Conservation (phyloP, 495 filamentous ascomycete species). For the Symbiotaphrina buchneri region DNA sequence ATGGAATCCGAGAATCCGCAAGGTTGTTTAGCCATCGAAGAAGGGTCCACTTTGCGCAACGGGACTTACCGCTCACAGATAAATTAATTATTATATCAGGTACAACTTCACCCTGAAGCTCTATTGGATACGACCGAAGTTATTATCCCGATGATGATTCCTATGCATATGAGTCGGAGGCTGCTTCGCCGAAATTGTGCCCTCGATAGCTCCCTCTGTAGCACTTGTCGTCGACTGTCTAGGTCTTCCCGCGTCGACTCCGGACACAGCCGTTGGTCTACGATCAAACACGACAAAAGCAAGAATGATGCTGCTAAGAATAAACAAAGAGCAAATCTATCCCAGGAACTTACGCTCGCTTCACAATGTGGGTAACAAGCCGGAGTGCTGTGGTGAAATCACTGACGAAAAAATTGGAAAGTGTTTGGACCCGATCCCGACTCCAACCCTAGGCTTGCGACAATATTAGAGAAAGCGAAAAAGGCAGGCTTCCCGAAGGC, state of each 20-base stretch:
- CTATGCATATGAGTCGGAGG: conserved; percentile 3
- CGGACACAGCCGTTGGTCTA: conserved; percentile 84
- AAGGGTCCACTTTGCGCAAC: no score
- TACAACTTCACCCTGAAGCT: no score
- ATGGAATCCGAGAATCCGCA: no score
- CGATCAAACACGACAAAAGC: conserved; percentile 86
- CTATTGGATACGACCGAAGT: no score
- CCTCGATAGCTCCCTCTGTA: conserved; percentile 6
- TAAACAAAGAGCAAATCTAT: conserved; percentile 24
- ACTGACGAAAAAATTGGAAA: conserved; percentile 8
- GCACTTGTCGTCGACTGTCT: conserved; percentile 21
- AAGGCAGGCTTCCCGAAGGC: conserved; percentile 69
- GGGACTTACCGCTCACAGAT: no score
- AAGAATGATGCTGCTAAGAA: conserved; percentile 44
- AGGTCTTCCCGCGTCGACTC: conserved; percentile 25
- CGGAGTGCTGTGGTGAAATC: not conserved
- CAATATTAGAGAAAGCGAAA: conserved; percentile 56
- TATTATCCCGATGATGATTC: no score
- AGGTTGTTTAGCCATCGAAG: no score
- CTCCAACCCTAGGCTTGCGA: conserved; percentile 49
- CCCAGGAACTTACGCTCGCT: conserved; percentile 27
- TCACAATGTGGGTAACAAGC: conserved; percentile 22
- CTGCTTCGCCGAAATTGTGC: conserved; percentile 6
- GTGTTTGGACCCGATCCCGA: conserved; percentile 46
- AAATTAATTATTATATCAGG: no score